Conservation (phyloP, 805 yeast genomes). For the Zygosaccharomyces lentus region DNA sequence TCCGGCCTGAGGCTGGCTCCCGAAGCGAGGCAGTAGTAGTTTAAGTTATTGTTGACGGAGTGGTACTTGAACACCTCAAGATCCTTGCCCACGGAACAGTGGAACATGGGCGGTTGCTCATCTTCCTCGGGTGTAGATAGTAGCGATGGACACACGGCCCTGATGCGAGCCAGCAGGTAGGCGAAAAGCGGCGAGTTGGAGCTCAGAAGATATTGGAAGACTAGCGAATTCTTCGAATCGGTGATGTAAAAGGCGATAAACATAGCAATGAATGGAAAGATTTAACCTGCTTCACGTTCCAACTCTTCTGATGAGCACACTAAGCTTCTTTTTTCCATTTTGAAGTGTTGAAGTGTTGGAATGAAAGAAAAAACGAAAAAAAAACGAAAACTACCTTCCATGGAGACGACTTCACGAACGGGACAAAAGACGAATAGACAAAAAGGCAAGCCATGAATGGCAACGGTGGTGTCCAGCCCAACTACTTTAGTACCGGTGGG, state of each 20-base stretch:
- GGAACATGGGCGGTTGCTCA: conserved; percentile 3
- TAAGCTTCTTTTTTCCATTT: neutral
- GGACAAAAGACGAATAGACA: neutral
- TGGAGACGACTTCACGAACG: neutral
- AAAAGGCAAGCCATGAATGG: conserved; percentile 4
- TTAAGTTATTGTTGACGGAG: conserved; percentile 22
- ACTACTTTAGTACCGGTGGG: conserved; percentile 31
- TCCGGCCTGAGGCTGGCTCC: conserved; percentile 38
- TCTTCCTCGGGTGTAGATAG: conserved; percentile 1
- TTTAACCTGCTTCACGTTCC: neutral
- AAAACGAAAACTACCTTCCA: neutral
- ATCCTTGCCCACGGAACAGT: conserved; percentile 19
- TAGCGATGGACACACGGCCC: conserved; percentile 22
- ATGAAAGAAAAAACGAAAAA: neutral
- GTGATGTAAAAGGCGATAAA: conserved; percentile 31
- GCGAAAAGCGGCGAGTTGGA: conserved; percentile 29
- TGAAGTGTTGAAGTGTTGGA: no score
- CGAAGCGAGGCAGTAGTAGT: conserved; percentile 27
- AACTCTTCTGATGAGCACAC: neutral
- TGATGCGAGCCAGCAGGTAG: conserved; percentile 24
- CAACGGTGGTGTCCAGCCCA: conserved; percentile 10
- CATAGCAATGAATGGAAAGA: conserved; percentile 14
- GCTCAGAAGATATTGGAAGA: conserved; percentile 30
- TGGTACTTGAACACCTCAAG: conserved; percentile 23
- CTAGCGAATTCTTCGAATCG: conserved; percentile 21